phyloP scores from a whole-genome alignment of 2,329 filamentous ascomycete genomes.

The Exophiala oligosperma region DNA sequence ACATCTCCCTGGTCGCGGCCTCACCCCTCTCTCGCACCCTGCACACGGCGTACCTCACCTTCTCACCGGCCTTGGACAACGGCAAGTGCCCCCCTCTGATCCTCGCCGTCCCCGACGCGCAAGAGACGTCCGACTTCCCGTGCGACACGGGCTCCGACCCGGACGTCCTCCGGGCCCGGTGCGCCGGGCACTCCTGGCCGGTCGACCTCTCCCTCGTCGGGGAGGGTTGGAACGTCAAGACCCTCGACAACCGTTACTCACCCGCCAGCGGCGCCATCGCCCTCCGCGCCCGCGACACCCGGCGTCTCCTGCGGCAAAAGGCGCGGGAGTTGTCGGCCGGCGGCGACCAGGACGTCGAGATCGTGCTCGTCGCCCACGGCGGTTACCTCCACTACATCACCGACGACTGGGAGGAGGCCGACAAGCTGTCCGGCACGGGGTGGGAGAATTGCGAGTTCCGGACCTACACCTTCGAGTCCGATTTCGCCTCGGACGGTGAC shows the following conservation, averaged over 20 bases:
- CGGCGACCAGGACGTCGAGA: constrained; percentile 59
- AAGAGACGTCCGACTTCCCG: constrained; percentile 73
- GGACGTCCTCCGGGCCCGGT: constrained; percentile 59
- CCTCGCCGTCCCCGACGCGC: constrained; percentile 69
- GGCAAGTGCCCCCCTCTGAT: constrained; percentile 52
- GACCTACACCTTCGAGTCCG: constrained; percentile 61
- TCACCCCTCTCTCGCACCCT: constrained; percentile 81
- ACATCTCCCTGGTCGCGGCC: constrained; percentile 65
- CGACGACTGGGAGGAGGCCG: constrained; percentile 69
- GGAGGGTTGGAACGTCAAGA: constrained; percentile 73
- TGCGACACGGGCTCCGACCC: constrained; percentile 72
- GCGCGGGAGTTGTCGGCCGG: constrained; percentile 58
- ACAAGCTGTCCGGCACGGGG: constrained; percentile 50
- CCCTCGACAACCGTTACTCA: constrained; percentile 42
- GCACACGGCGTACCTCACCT: constrained; percentile 71
- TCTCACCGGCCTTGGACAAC: constrained; percentile 56
- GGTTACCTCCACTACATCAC: constrained; percentile 83
- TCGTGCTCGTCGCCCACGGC: constrained; percentile 79
- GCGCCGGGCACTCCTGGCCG: constrained; percentile 51
- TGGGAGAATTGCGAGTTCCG: constrained; percentile 75
- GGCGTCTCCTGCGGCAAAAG: constrained; percentile 58
- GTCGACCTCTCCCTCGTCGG: constrained; percentile 66
- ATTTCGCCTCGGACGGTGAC: constrained; percentile 32
- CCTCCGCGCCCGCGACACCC: constrained; percentile 60
- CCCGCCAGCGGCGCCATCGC: constrained; percentile 55